phyloP scores from a whole-genome alignment of 768 basidiomycete species.

The Boletus sensibilis region DNA sequence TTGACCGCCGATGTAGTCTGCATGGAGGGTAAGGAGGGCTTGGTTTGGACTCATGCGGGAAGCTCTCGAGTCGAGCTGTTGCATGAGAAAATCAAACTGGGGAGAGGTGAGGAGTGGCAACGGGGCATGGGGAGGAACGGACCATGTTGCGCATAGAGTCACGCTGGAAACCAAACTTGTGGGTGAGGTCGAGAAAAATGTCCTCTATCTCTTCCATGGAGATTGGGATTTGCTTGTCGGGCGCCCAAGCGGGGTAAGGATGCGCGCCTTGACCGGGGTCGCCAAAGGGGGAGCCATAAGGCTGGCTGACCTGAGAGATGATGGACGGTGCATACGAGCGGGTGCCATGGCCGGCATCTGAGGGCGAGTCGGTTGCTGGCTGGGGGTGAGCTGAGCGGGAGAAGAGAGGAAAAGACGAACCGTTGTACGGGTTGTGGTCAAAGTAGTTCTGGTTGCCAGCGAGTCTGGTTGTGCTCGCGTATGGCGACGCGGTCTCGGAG shows the following conservation, averaged over 20 bases:
- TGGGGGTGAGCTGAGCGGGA: not conserved
- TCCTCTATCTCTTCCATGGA: conserved; percentile 99
- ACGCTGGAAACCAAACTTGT: conserved; percentile 98
- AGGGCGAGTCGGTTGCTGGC: conserved; percentile 22
- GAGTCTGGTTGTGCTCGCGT: conserved; percentile 57
- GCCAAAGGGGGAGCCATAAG: conserved; percentile 57
- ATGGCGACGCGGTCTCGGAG: conserved; percentile 53
- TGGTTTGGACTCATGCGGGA: conserved; percentile 97
- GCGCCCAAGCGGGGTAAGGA: conserved; percentile 94
- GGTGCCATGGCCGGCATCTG: conserved; percentile 32
- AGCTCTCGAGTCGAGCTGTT: conserved; percentile 94
- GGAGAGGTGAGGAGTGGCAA: conserved; percentile 9
- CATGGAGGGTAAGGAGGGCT: conserved; percentile 93
- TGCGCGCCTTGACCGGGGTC: conserved; percentile 56
- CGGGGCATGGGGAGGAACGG: conserved; percentile 20
- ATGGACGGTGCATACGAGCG: conserved; percentile 57
- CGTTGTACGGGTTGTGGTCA: conserved; percentile 27
- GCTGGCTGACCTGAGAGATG: conserved; percentile 58
- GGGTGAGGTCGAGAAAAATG: conserved; percentile 94
- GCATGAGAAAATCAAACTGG: conserved; percentile 97
- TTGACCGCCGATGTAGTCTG: conserved; percentile 98
- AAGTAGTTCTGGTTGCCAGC: conserved; percentile 42
- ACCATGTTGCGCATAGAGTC: conserved; percentile 97
- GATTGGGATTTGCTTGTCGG: conserved; percentile 91
- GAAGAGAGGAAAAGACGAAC: conserved; percentile 9